Conservation (phyloP, 805 yeast species). For the Candida wancherniae region DNA sequence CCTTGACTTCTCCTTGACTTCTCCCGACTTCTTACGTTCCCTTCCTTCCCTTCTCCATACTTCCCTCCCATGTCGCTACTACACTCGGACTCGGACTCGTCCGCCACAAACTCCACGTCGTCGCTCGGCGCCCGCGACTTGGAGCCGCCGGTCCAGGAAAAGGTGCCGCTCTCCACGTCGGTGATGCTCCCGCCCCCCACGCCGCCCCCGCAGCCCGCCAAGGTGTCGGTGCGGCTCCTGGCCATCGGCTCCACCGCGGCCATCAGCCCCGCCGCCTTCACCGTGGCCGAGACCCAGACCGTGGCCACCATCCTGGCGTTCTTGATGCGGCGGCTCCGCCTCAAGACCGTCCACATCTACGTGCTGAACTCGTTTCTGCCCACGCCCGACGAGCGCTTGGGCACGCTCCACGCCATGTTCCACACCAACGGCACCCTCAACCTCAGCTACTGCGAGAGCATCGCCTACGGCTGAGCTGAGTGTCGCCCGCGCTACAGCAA, state of each 20-base stretch:
- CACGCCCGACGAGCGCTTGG: conserved; percentile 35
- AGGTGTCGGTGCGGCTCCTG: conserved; percentile 49
- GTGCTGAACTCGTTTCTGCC: conserved; percentile 40
- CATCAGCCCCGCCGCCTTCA: conserved; percentile 47
- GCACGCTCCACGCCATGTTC: conserved; percentile 27
- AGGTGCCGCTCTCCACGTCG: conserved; percentile 10
- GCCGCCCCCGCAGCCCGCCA: conserved; percentile 10
- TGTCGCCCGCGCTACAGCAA: too few species aligned
- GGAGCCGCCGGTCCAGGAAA: conserved; percentile 6
- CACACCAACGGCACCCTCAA: conserved; percentile 33
- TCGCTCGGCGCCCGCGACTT: conserved; percentile 3
- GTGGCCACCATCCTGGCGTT: conserved; percentile 45
- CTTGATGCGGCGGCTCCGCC: conserved; percentile 21
- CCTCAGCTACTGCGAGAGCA: conserved; percentile 33
- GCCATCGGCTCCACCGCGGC: conserved; percentile 56
- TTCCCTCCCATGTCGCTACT: conserved; percentile 5
- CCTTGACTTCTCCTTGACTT: too few species aligned
- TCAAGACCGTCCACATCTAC: conserved; percentile 27
- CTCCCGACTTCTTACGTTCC: too few species aligned
- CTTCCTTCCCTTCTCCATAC: neutral
- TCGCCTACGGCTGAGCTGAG: conserved; percentile 38
- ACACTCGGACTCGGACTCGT: conserved; percentile 10
- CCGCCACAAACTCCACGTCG: conserved; percentile 2
- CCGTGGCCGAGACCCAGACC: conserved; percentile 43
- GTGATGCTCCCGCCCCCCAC: conserved; percentile 1